Evolutionary conservation across 768 basidiomycete species (phyloP).

Genomic region (Pleurotus ostreatus): DNA sequence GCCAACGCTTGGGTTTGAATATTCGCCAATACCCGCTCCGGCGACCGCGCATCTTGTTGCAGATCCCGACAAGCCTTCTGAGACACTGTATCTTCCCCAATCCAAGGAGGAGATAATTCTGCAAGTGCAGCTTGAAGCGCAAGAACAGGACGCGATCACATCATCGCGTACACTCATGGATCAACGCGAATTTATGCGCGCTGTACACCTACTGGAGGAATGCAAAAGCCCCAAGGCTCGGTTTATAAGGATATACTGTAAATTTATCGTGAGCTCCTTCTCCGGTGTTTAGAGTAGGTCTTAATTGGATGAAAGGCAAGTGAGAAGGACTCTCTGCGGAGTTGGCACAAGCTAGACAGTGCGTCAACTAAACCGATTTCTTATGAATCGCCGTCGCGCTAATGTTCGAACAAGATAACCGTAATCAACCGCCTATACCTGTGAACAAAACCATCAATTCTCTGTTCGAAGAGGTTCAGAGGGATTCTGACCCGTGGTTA

Average conservation of each 20-base stretch:
- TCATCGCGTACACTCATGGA: slow-evolving; percentile 74
- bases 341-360: slow-evolving; percentile 85
- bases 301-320: slow-evolving; percentile 48
- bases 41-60: slow-evolving; percentile 16
- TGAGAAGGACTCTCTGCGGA: slow-evolving; percentile 77
- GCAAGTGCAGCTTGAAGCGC: slow-evolving; percentile 45
- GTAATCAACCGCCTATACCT: slow-evolving; percentile 64
- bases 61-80: slow-evolving; percentile 29
- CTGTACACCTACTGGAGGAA: slow-evolving; percentile 55
- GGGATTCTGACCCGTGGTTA: slow-evolving; percentile 72
- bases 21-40: slow-evolving; percentile 29
- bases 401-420: slow-evolving; percentile 45
- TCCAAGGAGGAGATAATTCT: slow-evolving; percentile 28
- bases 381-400: slow-evolving; percentile 2
- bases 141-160: slow-evolving; percentile 71
- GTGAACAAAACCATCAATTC: slow-evolving; percentile 55
- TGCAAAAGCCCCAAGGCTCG: slow-evolving; percentile 69
- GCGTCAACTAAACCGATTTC: slow-evolving; percentile 19
- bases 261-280: slow-evolving; percentile 68
- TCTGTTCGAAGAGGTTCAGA: slow-evolving; percentile 56
- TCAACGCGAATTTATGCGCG: slow-evolving; percentile 73
- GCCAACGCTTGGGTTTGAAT: slow-evolving; percentile 32
- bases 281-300: slow-evolving; percentile 8
- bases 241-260: slow-evolving; percentile 78
- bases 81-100: slow-evolving; percentile 26